A percentile compares a stretch with the other conserved stretches of the same genome.
phyloP scores from a whole-genome alignment of 2,329 filamentous ascomycete genomes.

The Aspergillus quadrilineatus region DNA sequence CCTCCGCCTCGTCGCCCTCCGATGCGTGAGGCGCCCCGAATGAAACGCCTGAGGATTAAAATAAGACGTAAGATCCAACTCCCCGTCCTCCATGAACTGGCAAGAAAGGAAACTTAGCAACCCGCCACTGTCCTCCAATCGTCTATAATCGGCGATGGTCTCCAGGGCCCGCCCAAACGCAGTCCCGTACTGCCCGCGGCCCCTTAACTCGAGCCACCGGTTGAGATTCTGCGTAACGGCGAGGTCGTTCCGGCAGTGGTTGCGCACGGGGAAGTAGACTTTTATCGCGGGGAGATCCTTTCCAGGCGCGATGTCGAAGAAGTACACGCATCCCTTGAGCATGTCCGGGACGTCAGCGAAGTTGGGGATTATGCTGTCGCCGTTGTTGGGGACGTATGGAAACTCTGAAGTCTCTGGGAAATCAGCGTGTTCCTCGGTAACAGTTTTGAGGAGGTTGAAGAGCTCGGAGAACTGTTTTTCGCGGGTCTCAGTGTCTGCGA shows the following conservation, averaged over 20 bases:
- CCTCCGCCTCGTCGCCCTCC: slow-evolving; percentile 3
- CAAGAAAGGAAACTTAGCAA: slow-evolving; percentile 7
- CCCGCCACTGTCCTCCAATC: slow-evolving; percentile 2
- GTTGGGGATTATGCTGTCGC: neutral
- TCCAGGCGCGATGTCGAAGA: slow-evolving; percentile 8
- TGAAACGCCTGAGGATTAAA: slow-evolving; percentile 9
- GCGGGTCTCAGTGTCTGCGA: neutral
- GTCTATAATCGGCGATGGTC: slow-evolving; percentile 5
- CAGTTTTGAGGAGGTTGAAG: slow-evolving; percentile 7
- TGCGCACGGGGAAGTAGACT: slow-evolving; percentile 8
- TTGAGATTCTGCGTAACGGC: slow-evolving; percentile 1
- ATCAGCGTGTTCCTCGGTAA: neutral
- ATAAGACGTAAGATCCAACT: slow-evolving; percentile 6
- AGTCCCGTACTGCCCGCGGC: neutral
- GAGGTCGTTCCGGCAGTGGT: slow-evolving; percentile 6
- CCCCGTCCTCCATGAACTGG: neutral
- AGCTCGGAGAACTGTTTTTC: slow-evolving; percentile 2
- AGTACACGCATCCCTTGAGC: slow-evolving; percentile 6
- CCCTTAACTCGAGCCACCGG: slow-evolving; percentile 2
- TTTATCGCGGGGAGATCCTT: neutral
- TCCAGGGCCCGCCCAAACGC: slow-evolving; percentile 3
- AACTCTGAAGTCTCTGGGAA: slow-evolving; percentile 2
- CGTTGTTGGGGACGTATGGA: neutral
- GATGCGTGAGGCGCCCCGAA: neutral
- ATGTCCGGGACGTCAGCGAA: neutral